These are phyloP conservation scores for Rhododendron ferrugineum DNA, from an alignment of 148 eudicot species.

Conservation along the genomic window DNA sequence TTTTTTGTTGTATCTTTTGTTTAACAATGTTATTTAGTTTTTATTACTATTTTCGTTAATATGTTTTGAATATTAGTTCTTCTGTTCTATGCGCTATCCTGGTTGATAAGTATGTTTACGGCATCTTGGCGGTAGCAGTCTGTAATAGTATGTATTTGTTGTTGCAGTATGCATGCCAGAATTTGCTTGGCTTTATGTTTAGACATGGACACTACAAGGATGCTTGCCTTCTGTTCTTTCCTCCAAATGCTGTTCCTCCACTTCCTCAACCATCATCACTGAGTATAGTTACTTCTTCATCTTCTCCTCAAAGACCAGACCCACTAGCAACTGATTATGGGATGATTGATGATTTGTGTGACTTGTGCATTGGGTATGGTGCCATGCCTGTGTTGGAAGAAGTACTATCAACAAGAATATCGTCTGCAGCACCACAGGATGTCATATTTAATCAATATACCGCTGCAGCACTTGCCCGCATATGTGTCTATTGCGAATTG, in stretches of 20 bases:
- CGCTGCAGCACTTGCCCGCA: constrained; percentile 68
- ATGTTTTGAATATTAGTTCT: neutral
- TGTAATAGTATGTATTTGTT: constrained; percentile 5
- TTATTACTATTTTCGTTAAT: neutral
- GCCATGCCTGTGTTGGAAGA: constrained; percentile 85
- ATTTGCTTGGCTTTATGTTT: constrained; percentile 86
- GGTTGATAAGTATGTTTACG: neutral
- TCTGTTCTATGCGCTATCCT: neutral
- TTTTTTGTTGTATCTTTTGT: neutral
- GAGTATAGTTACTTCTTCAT: constrained; percentile 59
- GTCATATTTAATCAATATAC: constrained; percentile 54
- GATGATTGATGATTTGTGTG: constrained; percentile 79
- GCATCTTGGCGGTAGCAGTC: neutral
- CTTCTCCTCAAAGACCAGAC: constrained; percentile 88
- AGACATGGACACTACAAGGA: constrained; percentile 86
- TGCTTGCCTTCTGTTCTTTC: constrained; percentile 83
- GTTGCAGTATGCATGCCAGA: constrained; percentile 84
- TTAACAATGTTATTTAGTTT: neutral
- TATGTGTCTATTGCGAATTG: constrained; percentile 79
- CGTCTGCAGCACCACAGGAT: constrained; percentile 38
- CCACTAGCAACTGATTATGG: constrained; percentile 85
- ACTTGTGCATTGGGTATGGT: constrained; percentile 73
- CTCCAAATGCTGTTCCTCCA: constrained; percentile 62
- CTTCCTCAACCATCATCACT: constrained; percentile 70
- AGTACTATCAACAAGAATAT: constrained; percentile 63